Base-by-base conservation (phyloP, 306 rosid species). In the Casuarina equisetifolia region DNA sequence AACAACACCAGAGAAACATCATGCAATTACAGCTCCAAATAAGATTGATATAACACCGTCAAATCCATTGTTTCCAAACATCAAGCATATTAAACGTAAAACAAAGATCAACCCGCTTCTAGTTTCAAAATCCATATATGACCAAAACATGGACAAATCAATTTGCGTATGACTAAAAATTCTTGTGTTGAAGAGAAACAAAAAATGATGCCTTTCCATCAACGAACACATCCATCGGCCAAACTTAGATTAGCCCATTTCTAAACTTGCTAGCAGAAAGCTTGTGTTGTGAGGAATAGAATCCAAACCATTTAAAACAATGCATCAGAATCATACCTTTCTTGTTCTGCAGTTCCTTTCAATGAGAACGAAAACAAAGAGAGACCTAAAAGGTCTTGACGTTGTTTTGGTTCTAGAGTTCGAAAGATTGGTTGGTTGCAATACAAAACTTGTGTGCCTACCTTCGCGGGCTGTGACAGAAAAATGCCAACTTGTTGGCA, bases 401-500 rank as follows among this genome's bases (percentile, higher is more conserved):
- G 57, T 63, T 0, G 44, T 10, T 49, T 25, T 45, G 72, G 54
- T 54, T 40, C 55, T 10, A 25, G 42, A 66, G 40, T 61, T 61
- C 8, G 5, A 35, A 71, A 66, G 11, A 78, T 78, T 42, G 82
- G 80, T 45, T 52, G 76, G 45, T 68, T 43, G 78, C 69, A 13
- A 68, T 67, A 46, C 58, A 78, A 83, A 74, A 73, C 54, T 53
- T 17, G 44, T 45, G 64, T 53, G 54, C 71, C 20, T 59, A 25
- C 3, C 46, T 50, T 17, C 5, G 82, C 4, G 19, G 48, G 62
- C 40, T 64, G n/a, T 70, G 39, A 8, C 48, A 72, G 36, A 51
- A 13, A 9, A 55, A 83, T 67, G 57, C 86, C 83, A 81, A 85
- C 84, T 84, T 75, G 85, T 73, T 82, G 80, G 12, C 3, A 39